Evolutionary conservation across 2,329 filamentous ascomycete genomes (phyloP), one percentile per base, ranked within the genome.

Genomic region (Apiospora kogelbergensis): DNA sequence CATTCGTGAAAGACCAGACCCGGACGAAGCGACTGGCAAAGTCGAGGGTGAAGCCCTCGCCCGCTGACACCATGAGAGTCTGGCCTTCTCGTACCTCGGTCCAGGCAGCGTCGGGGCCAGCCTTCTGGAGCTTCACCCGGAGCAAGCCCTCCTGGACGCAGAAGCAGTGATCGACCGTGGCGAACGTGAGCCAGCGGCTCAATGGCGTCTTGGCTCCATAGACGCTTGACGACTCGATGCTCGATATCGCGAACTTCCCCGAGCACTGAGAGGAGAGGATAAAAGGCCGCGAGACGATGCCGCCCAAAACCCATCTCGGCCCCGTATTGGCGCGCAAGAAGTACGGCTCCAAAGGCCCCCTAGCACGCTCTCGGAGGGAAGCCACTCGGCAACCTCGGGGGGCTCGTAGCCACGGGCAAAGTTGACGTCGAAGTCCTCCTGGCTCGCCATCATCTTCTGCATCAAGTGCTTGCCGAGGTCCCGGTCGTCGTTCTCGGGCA

Each of bases 371-470:
- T 86, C 84, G 0, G 73, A 74, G 3, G 74, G 76, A 15, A 78
- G 73, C 83, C 84, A 86, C 0, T 81, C 80, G 1, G 74, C 76
- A 0, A 84, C 79, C 15, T 80, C 82, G 1, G 84, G 84, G 0
- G 83, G 80, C 42, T 81, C 69, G 70, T 86, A 84, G 66, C 86
- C 79, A 5, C 82, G 81, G 64, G 81, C 80, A 66, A 86, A 87
- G 2, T 87, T 79, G 67, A 89, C 86, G 71, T 89, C 87, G 73
- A 85, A 89, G 17, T 83, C 80, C 53, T 86, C 84, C 11, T 83
- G 83, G 9, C 86, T 87, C 0, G 84, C 83, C 79, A 86, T 87
- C 37, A 89, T 78, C 74, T 86, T 88, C 20, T 85, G 85, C 30
- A 88, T 83, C 41, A 89, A 73, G 0, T 85, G 76, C 30, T 83